Percentiles rank a stretch among this genome's conserved stretches.
These are phyloP conservation scores for Penicillium italicum DNA, from an alignment of 2,329 filamentous ascomycete species.

Conservation along the genomic window DNA sequence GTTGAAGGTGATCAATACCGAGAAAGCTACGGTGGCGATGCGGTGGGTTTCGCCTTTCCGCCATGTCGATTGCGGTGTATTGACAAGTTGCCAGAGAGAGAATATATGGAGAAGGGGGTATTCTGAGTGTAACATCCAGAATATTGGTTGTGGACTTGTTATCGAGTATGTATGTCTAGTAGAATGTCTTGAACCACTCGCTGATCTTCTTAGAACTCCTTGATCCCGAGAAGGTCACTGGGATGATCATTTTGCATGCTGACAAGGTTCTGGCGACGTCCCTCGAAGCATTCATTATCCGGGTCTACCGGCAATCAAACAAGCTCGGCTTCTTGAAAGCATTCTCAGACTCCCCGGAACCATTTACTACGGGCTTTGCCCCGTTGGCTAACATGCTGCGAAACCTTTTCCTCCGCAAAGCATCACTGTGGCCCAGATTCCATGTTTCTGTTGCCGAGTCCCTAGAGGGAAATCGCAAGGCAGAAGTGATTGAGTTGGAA, in stretches of 20 bases:
- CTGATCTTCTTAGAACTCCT: slow-evolving; percentile 53
- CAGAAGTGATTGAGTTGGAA: slow-evolving; percentile 95
- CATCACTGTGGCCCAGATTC: slow-evolving; percentile 88
- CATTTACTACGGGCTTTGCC: slow-evolving; percentile 82
- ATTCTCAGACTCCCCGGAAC: slow-evolving; percentile 89
- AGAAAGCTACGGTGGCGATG: slow-evolving; percentile 79
- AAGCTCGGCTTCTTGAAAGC: slow-evolving; percentile 92
- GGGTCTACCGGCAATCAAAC: slow-evolving; percentile 92
- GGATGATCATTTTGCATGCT: slow-evolving; percentile 81
- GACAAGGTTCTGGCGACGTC: slow-evolving; percentile 81
- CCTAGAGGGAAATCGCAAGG: slow-evolving; percentile 84
- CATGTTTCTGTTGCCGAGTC: slow-evolving; percentile 86
- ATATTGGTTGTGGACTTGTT: slow-evolving; percentile 93
- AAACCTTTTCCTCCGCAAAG: slow-evolving; percentile 84
- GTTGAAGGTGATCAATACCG: slow-evolving; percentile 88
- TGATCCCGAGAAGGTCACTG: slow-evolving; percentile 79
- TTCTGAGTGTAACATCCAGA: slow-evolving; percentile 92
- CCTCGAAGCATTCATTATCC: slow-evolving; percentile 88
- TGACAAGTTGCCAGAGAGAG: slow-evolving; percentile 61
- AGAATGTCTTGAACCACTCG: neutral
- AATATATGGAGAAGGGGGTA: slow-evolving; percentile 83
- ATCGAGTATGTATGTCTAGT: slow-evolving; percentile 51
- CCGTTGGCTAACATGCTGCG: slow-evolving; percentile 87
- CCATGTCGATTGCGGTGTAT: slow-evolving; percentile 3
- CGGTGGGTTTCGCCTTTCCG: slow-evolving; percentile 37